These are phyloP conservation scores for Cinnamomum chago DNA, from an alignment of 164 flowering plant species.

Conservation along the genomic window DNA sequence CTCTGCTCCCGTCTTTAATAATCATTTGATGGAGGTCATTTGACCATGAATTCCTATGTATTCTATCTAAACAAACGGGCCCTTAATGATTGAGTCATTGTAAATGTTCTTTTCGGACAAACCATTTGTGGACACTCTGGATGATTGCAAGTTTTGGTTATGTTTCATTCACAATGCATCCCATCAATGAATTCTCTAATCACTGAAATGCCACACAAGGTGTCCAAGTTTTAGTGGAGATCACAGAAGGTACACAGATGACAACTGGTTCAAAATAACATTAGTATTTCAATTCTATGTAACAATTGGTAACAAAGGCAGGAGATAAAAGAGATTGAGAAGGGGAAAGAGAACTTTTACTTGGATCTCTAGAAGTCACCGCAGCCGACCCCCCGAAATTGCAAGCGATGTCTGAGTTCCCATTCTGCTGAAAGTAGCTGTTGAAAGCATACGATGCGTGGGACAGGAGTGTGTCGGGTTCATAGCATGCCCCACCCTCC, in stretches of 20 bases:
- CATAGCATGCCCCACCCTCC: conserved; percentile 51
- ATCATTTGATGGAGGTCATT: too few species aligned
- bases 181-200: too few species aligned
- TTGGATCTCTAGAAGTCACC: conserved; percentile 53
- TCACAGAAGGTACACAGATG: neutral
- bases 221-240: too few species aligned
- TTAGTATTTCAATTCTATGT: neutral
- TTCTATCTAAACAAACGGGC: too few species aligned
- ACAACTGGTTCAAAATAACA: neutral
- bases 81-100: too few species aligned
- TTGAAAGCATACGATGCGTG: conserved; percentile 97
- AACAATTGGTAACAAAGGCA: neutral
- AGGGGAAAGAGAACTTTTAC: conserved; percentile 29
- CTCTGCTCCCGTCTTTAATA: too few species aligned
- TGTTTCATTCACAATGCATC: too few species aligned
- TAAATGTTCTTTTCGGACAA: too few species aligned
- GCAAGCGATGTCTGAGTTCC: conserved; percentile 79
- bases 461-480: conserved; percentile 72
- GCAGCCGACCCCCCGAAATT: conserved; percentile 83
- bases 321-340: neutral
- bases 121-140: too few species aligned
- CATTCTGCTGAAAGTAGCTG: conserved; percentile 75
- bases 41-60: too few species aligned
- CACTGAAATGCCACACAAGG: too few species aligned
- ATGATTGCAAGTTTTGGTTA: too few species aligned